These are phyloP conservation scores for Jatropha podagrica DNA, from an alignment of 441 rosid species.

Conservation along the genomic window DNA sequence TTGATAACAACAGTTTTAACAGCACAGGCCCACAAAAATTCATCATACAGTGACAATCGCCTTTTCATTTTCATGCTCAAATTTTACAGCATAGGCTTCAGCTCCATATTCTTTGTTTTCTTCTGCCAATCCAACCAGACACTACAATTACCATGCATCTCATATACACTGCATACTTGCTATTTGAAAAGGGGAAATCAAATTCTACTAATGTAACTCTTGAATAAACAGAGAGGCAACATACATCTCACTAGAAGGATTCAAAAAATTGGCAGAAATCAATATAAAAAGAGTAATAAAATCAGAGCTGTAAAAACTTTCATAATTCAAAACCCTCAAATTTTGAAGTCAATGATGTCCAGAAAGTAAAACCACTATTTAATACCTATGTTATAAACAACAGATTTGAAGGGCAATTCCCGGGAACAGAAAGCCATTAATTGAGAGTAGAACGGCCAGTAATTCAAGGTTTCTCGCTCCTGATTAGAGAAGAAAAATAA, in stretches of 20 bases:
- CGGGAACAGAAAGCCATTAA: neutral
- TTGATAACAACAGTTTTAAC: conserved; percentile 65
- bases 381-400: conserved; percentile 15
- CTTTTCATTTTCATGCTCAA: conserved; percentile 16
- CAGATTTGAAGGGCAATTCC: conserved; percentile 7
- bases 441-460: neutral
- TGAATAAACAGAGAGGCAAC: neutral
- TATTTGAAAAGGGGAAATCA: conserved; percentile 6
- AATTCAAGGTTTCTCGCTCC: conserved; percentile 12
- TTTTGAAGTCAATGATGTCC: conserved; percentile 3
- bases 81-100: conserved; percentile 28
- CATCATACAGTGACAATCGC: conserved; percentile 15
- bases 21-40: conserved; percentile 48
- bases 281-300: neutral
- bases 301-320: neutral
- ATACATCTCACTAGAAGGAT: neutral
- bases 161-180: conserved; percentile 13
- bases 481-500: conserved; percentile 2
- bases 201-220: neutral
- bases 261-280: neutral
- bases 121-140: conserved; percentile 27
- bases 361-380: conserved; percentile 15
- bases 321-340: conserved; percentile 4
- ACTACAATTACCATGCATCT: conserved; percentile 22
- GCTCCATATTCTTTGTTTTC: conserved; percentile 29